Conservation (phyloP, 768 basidiomycete species). For the Pholiota molesta region DNA sequence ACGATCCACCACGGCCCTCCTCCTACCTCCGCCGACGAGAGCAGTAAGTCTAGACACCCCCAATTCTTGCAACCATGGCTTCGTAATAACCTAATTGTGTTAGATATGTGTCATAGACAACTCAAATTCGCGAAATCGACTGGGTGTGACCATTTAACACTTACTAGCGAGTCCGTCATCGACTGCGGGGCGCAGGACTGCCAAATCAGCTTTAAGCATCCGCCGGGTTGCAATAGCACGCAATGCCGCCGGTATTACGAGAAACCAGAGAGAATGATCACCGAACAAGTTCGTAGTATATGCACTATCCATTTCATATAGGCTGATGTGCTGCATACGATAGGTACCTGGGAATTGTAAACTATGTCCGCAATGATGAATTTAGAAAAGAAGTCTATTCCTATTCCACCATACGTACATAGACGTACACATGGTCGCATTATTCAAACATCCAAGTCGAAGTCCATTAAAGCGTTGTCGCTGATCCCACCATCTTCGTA, state of each 20-base stretch:
- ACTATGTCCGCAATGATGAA: slow-evolving; percentile 30
- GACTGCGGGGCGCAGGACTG: slow-evolving; percentile 58
- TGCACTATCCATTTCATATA: slow-evolving; percentile 2
- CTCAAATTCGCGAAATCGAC: slow-evolving; percentile 53
- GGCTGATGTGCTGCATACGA: slow-evolving; percentile 16
- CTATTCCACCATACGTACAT: slow-evolving; percentile 3
- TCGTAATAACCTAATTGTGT: slow-evolving; percentile 25
- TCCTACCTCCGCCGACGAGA: slow-evolving; percentile 61
- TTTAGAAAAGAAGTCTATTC: background rate
- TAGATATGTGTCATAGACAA: slow-evolving; percentile 65
- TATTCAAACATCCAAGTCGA: slow-evolving; percentile 49
- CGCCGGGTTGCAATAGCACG: slow-evolving; percentile 46
- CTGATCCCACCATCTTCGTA: slow-evolving; percentile 71
- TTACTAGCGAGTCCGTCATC: slow-evolving; percentile 42
- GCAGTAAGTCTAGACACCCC: slow-evolving; percentile 31
- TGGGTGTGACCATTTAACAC: slow-evolving; percentile 60
- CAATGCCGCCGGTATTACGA: slow-evolving; percentile 61
- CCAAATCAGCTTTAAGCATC: slow-evolving; percentile 51
- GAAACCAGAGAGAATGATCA: slow-evolving; percentile 57
- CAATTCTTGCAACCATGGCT: slow-evolving; percentile 18
- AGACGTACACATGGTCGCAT: no score
- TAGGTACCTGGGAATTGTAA: slow-evolving; percentile 43
- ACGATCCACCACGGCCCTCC: slow-evolving; percentile 36
- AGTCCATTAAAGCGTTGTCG: slow-evolving; percentile 61
- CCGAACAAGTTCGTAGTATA: slow-evolving; percentile 41